Percentiles rank a stretch among this genome's conserved stretches.
These are phyloP conservation scores for Tulasnella sp. DNA, from an alignment of 768 basidiomycete genomes.

Conservation along the genomic window DNA sequence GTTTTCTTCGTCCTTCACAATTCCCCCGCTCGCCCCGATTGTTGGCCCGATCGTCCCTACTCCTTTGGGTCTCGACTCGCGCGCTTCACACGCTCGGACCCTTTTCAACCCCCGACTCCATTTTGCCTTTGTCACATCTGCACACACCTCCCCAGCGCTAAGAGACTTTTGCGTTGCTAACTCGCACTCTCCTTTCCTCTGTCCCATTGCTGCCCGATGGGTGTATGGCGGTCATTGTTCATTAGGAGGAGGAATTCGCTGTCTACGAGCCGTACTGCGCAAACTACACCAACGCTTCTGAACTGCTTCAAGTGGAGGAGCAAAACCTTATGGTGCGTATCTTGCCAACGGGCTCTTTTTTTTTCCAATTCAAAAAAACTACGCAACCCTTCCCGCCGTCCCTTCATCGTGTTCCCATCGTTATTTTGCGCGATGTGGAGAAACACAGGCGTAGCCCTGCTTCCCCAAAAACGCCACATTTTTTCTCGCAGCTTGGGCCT, in stretches of 20 bases:
- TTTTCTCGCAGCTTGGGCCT: not conserved
- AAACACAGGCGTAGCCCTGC: slow-evolving; percentile 4
- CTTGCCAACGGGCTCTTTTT: not conserved
- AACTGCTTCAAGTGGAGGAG: slow-evolving; percentile 83
- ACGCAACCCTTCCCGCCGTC: not conserved
- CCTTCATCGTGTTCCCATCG: slow-evolving; percentile 1
- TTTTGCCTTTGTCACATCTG: slow-evolving; percentile 13
- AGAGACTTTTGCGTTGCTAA: slow-evolving; percentile 7
- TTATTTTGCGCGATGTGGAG: slow-evolving; percentile 6
- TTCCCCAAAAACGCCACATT: not conserved
- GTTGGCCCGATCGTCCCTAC: slow-evolving; percentile 15
- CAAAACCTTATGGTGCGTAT: slow-evolving; percentile 78
- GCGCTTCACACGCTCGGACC: slow-evolving; percentile 33
- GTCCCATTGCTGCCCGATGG: slow-evolving; percentile 35
- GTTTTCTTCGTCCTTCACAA: slow-evolving; percentile 7
- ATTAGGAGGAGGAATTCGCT: slow-evolving; percentile 92
- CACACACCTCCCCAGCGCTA: not conserved
- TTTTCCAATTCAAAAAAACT: not conserved
- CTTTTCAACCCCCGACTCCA: slow-evolving; percentile 18
- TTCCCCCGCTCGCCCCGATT: slow-evolving; percentile 13
- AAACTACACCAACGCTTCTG: slow-evolving; percentile 86
- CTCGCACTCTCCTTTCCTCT: slow-evolving; percentile 14
- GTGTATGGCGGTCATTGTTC: slow-evolving; percentile 45
- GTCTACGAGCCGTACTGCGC: slow-evolving; percentile 98
- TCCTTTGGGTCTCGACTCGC: slow-evolving; percentile 36